phyloP scores from a whole-genome alignment of 78 protist genomes.

The Guillardia theta region DNA sequence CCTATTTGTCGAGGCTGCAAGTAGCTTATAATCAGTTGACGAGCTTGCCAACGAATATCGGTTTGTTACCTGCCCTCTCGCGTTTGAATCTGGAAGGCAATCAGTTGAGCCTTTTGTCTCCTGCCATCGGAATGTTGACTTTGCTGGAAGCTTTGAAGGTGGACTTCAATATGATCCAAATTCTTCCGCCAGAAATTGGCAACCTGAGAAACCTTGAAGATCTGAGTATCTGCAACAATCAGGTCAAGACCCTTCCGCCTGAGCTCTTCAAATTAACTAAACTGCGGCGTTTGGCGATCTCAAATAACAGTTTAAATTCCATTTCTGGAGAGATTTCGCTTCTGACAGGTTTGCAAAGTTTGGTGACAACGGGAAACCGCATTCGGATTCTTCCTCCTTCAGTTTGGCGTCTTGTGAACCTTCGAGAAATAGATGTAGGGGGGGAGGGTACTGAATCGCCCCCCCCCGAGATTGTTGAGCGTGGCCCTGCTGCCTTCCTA shows the following conservation, averaged over 20 bases:
- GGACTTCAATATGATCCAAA: neutral
- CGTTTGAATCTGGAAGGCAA: neutral
- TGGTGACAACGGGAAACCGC: neutral
- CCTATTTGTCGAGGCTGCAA: neutral
- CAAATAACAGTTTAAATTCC: neutral
- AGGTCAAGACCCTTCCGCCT: neutral
- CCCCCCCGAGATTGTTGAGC: neutral
- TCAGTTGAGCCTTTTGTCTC: neutral
- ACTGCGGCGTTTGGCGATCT: neutral
- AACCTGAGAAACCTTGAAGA: neutral
- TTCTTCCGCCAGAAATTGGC: neutral
- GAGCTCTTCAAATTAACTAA: neutral
- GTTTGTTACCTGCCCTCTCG: neutral
- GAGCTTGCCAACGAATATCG: neutral
- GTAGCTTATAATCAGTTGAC: neutral
- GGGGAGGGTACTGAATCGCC: neutral
- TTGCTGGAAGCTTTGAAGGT: neutral
- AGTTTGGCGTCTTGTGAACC: neutral
- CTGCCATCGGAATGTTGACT: neutral
- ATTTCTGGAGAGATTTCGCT: neutral
- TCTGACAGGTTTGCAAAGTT: neutral
- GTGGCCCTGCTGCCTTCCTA: neutral
- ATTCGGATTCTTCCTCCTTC: neutral
- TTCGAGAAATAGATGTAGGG: neutral
- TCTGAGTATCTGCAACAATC: neutral